Base-by-base conservation (phyloP, 2,329 filamentous ascomycete genomes). In the Volutella citrinella region DNA sequence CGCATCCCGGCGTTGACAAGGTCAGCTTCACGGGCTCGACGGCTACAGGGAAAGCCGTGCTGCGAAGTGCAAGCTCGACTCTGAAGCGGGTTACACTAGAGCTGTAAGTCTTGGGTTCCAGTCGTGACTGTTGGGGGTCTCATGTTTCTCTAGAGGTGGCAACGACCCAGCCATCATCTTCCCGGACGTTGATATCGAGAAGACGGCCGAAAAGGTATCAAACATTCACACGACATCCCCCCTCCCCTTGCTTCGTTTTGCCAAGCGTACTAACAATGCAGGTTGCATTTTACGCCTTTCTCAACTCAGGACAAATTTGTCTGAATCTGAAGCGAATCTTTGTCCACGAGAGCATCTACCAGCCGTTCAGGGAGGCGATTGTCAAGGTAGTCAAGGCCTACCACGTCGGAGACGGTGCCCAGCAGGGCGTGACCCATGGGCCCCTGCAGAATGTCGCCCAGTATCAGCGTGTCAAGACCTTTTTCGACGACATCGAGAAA, bases 391-490 rank as follows among this genome's bases (percentile, higher is more conserved):
- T 54, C 37, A 66, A 77, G 42, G 68, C 61, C 5, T 60, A 60
- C 29, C 56, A 63, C 12, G 49, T 78, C 5, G 65, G 76, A 42
- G 68, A 73, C 11, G 74, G 74, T 1, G 46, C 48, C 0, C 16
- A 40, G 3, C 22, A 54, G 1, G 48, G 35, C 3, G 40, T 41
- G 4, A 48, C 75, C 23, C 69, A 78, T 36, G 74, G 78, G 1
- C 82, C 82, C 0, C 59, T 84, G 4, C 78, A 80, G 40, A 85
- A 85, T 57, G 59, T 68, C 44, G 72, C 78, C 70, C 82, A 85
- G 56, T 84, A 70, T 50, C 73, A 81, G 10, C 70, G 80, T 7
- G 52, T 58, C 24, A 54, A 50, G 37, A 47, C 40, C 1, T 47
- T 58, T 40, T 68, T 83, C 33, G 65, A 66, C 10, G 74, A 80